Evolutionary conservation across 1,139 yeast species (phyloP).

Genomic region (Torulaspora globosa): DNA sequence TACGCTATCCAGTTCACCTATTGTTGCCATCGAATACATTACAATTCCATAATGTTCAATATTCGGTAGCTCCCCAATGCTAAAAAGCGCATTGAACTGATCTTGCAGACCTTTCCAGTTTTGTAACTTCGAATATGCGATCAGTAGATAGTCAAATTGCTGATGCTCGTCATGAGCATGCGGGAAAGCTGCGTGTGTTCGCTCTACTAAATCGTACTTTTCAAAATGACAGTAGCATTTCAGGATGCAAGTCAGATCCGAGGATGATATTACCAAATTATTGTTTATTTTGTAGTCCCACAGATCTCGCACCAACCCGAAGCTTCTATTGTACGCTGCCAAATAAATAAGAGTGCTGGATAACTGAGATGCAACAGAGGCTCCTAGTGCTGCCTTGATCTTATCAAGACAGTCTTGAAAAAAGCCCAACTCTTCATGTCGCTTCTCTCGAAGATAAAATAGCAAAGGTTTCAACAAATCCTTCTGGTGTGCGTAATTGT

Average conservation of each 20-base stretch:
- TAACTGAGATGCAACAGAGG: conserved; percentile 26
- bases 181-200: conserved; percentile 22
- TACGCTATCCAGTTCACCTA: conserved; percentile 55
- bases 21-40: conserved; percentile 56
- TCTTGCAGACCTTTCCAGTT: conserved; percentile 59
- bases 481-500: conserved; percentile 21
- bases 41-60: conserved; percentile 59
- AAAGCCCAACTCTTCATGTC: conserved; percentile 3
- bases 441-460: conserved; percentile 13
- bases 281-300: conserved; percentile 30
- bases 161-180: conserved; percentile 33
- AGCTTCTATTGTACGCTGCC: conserved; percentile 16
- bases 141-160: conserved; percentile 45
- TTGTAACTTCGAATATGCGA: conserved; percentile 48
- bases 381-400: conserved; percentile 18
- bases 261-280: conserved; percentile 16
- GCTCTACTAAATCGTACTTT: conserved; percentile 19
- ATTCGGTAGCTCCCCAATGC: conserved; percentile 53
- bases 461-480: conserved; percentile 18
- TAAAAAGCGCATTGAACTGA: conserved; percentile 61
- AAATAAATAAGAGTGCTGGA: conserved; percentile 28
- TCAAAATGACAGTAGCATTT: conserved; percentile 23
- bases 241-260: conserved; percentile 31
- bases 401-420: conserved; percentile 11
- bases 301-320: conserved; percentile 17